Percentiles rank a stretch among this genome's conserved stretches.
Conservation (phyloP, 2,329 filamentous ascomycete genomes). For the Elsinoe arachidis region DNA sequence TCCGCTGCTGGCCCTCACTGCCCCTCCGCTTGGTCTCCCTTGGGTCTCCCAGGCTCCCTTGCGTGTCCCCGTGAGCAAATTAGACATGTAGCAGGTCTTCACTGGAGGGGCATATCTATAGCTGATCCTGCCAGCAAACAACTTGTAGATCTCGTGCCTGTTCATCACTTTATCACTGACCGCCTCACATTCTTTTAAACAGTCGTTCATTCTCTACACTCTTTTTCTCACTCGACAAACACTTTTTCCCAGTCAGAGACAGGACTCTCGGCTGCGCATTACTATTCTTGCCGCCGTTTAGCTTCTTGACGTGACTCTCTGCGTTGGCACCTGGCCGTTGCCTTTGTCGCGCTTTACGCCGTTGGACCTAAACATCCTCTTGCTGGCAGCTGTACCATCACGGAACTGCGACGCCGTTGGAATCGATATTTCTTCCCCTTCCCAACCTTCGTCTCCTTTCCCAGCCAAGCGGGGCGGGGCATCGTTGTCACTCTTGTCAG, state of each 20-base stretch:
- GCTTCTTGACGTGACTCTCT: slow-evolving; percentile 7
- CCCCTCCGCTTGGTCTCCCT: neutral
- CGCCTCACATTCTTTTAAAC: neutral
- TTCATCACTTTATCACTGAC: neutral
- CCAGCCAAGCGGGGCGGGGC: slow-evolving; percentile 14
- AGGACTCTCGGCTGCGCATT: slow-evolving; percentile 10
- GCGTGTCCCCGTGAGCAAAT: slow-evolving; percentile 10
- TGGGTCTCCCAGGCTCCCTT: neutral
- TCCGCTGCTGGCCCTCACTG: neutral
- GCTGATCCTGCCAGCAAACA: neutral
- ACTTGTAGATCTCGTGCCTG: neutral
- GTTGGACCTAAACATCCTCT: slow-evolving; percentile 6
- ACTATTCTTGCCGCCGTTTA: neutral
- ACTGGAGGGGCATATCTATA: neutral
- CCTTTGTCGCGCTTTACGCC: slow-evolving; percentile 11
- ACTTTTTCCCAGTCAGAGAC: slow-evolving; percentile 7
- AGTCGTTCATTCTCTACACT: slow-evolving; percentile 1
- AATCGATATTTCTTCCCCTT: slow-evolving; percentile 18
- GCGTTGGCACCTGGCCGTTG: slow-evolving; percentile 4
- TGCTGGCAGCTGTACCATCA: neutral
- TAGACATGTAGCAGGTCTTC: slow-evolving; percentile 10
- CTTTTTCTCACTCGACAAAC: neutral
- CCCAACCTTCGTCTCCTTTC: slow-evolving; percentile 16
- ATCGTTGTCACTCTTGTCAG: slow-evolving; percentile 1
- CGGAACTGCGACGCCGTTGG: slow-evolving; percentile 16